A percentile compares a stretch with the other conserved stretches of the same genome.
Conservation (phyloP, 768 basidiomycete species). For the Lyophyllum decastes region DNA sequence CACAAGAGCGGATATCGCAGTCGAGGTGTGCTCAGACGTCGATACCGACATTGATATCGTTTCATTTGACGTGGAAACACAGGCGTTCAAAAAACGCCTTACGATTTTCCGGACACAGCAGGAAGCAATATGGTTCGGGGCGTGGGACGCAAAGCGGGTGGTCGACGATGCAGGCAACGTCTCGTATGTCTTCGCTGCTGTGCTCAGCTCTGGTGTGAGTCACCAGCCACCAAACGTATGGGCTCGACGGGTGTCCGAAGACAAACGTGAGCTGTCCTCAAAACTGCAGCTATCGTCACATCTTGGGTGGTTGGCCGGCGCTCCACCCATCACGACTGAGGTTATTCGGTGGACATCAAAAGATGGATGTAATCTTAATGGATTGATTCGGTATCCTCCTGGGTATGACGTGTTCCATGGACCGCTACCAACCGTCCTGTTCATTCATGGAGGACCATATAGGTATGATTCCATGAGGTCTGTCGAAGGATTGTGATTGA, state of each 20-base stretch:
- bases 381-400: constrained; percentile 33
- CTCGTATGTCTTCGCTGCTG: constrained; percentile 29
- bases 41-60: constrained; percentile 38
- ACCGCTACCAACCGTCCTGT: constrained; percentile 29
- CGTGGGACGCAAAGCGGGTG: constrained; percentile 33
- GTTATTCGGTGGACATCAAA: constrained; percentile 28
- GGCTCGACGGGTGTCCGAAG: constrained; percentile 25
- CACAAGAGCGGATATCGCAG: constrained; percentile 26
- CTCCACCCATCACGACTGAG: constrained; percentile 26
- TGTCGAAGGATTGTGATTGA: neutral
- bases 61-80: constrained; percentile 18
- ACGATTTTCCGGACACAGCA: constrained; percentile 31
- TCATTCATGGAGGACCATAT: constrained; percentile 36
- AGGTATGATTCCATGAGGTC: constrained; percentile 17
- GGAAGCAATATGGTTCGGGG: constrained; percentile 38
- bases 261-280: constrained; percentile 6
- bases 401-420: constrained; percentile 19
- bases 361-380: constrained; percentile 30
- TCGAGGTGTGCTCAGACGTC: constrained; percentile 44
- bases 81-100: constrained; percentile 12
- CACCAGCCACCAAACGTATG: constrained; percentile 38
- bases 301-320: constrained; percentile 31
- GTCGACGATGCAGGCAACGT: constrained; percentile 19
- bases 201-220: constrained; percentile 32
- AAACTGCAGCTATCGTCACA: constrained; percentile 31